phyloP scores from a whole-genome alignment of 805 yeast species.

The Wickerhamomyces xylosicus region DNA sequence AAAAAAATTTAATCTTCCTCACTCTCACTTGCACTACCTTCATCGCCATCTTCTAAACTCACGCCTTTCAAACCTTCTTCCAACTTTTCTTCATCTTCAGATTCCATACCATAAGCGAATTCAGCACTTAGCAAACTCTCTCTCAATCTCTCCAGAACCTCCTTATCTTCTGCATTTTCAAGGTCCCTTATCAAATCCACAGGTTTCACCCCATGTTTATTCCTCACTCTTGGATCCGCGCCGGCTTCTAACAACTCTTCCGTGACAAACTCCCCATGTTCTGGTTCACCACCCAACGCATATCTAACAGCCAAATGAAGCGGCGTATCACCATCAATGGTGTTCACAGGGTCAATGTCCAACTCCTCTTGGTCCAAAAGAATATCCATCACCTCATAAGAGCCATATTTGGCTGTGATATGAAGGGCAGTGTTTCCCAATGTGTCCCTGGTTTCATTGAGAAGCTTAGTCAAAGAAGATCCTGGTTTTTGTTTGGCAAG shows the following conservation, averaged over 20 bases:
- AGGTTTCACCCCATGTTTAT: constrained; percentile 49
- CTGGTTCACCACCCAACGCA: constrained; percentile 62
- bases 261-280: constrained; percentile 67
- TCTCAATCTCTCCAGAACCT: background rate
- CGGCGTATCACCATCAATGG: constrained; percentile 76
- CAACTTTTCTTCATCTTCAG: background rate
- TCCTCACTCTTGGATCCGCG: constrained; percentile 59
- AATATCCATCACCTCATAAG: constrained; percentile 75
- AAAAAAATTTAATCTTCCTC: too few relatives aligned
- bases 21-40: too few relatives aligned
- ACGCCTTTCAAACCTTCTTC: background rate
- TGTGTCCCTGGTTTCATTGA: constrained; percentile 67
- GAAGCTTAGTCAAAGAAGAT: too few relatives aligned
- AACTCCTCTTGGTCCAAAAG: constrained; percentile 83
- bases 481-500: too few relatives aligned
- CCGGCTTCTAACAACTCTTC: constrained; percentile 89
- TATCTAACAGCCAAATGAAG: constrained; percentile 78
- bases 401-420: constrained; percentile 71
- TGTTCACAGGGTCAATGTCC: constrained; percentile 74
- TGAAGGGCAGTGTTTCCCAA: constrained; percentile 77
- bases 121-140: background rate
- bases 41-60: too few relatives aligned
- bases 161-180: background rate
- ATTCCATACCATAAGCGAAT: background rate
- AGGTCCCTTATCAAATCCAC: background rate